Evolutionary conservation across 306 rosid genomes (phyloP).

Genomic region (Cucumis cinereus): DNA sequence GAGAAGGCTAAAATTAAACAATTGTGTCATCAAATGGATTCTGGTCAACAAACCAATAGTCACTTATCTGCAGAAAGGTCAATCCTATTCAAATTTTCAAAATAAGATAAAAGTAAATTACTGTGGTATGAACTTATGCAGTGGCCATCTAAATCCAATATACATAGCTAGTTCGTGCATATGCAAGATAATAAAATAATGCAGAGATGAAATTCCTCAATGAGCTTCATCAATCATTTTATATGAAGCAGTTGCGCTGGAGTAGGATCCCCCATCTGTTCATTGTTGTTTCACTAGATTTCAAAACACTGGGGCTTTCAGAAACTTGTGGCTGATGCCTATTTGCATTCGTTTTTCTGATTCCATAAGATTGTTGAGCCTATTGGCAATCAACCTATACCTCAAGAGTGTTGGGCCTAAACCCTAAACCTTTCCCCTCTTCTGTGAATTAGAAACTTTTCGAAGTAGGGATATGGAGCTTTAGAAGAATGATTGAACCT

Average conservation of each 20-base stretch:
- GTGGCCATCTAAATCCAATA: not conserved
- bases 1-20: not conserved
- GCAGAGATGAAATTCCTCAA: not conserved
- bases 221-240: too few species aligned
- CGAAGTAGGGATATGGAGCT: not conserved
- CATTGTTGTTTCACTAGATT: not conserved
- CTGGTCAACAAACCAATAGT: not conserved
- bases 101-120: not conserved
- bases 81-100: not conserved
- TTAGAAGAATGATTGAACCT: not conserved
- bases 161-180: not conserved
- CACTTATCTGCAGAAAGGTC: not conserved
- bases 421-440: not conserved
- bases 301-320: not conserved
- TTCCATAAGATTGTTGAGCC: not conserved
- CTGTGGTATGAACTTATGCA: not conserved
- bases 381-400: not conserved
- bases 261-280: not conserved
- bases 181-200: not conserved
- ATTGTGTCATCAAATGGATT: not conserved
- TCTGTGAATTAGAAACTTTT: not conserved
- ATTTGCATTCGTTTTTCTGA: not conserved
- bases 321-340: not conserved
- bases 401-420: not conserved
- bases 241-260: not conserved